Evolutionary conservation across 768 basidiomycete species (phyloP), one percentile per base, ranked within the genome.

Genomic region (Russula lepida): DNA sequence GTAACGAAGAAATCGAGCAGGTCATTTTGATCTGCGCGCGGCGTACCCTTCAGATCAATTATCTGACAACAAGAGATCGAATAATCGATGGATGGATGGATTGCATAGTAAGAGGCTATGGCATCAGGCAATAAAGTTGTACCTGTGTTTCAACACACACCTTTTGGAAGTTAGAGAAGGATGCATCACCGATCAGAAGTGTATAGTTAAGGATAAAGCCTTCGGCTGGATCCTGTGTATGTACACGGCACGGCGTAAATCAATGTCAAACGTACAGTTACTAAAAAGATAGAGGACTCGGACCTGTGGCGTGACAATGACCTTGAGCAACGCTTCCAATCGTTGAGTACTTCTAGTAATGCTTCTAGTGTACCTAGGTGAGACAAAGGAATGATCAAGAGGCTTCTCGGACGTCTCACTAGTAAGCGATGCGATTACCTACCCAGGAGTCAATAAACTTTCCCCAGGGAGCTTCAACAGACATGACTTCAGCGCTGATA

Each of bases 161-260:
- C 84, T 99, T 99, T 77, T 98, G 97, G 77, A 99, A 99, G 74
- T 98, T 98, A 32, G 88, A 88, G 73, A 95, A 95, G 2, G 94
- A 95, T 6, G 89, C 86, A 73, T 98, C 95, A 25, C 92, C 92
- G 64, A 99, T 90, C 59, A 98, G 80, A 27, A 98, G 79, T 8
- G 92, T 94, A 70, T 98, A 99, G 69, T 98, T 98, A 58, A 94
- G 79, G 63, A 98, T 91, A 69, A 99, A 98, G 2, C 89, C 92
- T 71, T 95, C 93, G 1, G 91, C 77, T 17, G 95, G 94, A 68
- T 95, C 91, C 87, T 95, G 55, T 6, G 35, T 6, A 15, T 35
- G 15, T 6, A 37, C 35, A 15, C 15, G 0, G 62, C n/a, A 33
- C 59, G 8, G 27, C 57, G 48, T 44, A 53, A 28, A 52, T 65